Conservation (phyloP, 768 basidiomycete genomes). For the Lyophyllum shimeji region DNA sequence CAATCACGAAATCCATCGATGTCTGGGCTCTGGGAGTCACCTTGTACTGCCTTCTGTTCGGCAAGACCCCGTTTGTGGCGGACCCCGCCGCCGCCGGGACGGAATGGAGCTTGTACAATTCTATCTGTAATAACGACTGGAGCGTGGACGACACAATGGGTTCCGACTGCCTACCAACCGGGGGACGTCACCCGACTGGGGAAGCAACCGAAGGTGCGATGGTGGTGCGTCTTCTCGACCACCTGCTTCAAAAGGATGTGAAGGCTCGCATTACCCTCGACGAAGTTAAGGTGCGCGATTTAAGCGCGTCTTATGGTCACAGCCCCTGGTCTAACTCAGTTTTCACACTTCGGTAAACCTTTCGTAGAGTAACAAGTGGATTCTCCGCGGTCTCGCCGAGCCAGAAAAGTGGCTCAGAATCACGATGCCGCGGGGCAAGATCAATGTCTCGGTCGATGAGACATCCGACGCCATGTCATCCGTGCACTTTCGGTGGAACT, state of each 20-base stretch:
- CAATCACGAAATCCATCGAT: slow-evolving; percentile 91
- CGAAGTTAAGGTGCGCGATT: slow-evolving; percentile 67
- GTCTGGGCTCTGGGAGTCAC: slow-evolving; percentile 98
- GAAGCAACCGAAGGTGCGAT: slow-evolving; percentile 53
- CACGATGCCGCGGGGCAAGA: slow-evolving; percentile 36
- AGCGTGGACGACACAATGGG: slow-evolving; percentile 70
- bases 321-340: neutral
- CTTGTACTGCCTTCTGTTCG: slow-evolving; percentile 91
- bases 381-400: slow-evolving; percentile 64
- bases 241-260: slow-evolving; percentile 80
- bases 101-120: slow-evolving; percentile 77
- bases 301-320: slow-evolving; percentile 3
- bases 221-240: slow-evolving; percentile 70
- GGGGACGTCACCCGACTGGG: slow-evolving; percentile 51
- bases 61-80: slow-evolving; percentile 69
- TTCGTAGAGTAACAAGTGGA: slow-evolving; percentile 60
- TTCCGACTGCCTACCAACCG: slow-evolving; percentile 60
- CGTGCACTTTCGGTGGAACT: slow-evolving; percentile 62
- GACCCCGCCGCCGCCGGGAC: slow-evolving; percentile 25
- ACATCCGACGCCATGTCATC: slow-evolving; percentile 70
- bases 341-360: neutral
- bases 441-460: slow-evolving; percentile 71
- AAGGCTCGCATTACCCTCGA: slow-evolving; percentile 72
- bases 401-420: slow-evolving; percentile 66
- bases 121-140: slow-evolving; percentile 81